Evolutionary conservation across 2,329 filamentous ascomycete species (phyloP), one percentile per base, ranked within the genome.

Genomic region (Ceratocystis papillata): DNA sequence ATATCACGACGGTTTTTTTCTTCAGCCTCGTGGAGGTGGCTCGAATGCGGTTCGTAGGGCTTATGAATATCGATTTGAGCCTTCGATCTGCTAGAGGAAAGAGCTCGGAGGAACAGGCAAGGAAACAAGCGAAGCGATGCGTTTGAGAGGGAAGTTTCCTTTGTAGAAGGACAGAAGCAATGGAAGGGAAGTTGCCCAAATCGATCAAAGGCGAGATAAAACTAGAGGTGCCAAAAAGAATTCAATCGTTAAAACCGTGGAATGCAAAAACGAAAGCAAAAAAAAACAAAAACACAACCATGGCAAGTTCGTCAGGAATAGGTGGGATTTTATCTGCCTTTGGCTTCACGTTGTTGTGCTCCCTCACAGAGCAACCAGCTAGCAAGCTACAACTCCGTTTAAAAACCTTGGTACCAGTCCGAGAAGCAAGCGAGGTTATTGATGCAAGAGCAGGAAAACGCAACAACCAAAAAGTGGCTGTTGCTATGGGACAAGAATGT

Each of bases 391-490:
- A n/a, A 33, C 61, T 63, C n/a, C 20, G 61, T 63, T 63, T 17
- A 25, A 48, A 25, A 7, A 1, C 33, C 20, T 25, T 25, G 25
- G 8, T 22, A 48, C 17, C 46, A 48, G 25, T 15, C 48, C 25
- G 17, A 20, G 30, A 59, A 15, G 33, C 46, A 30, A n/a, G 41
- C 37, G 28, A 33, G 50, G 41, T 15, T 41, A 3, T 25, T 50
- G 46, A 33, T 63, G 61, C 41, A 48, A 45, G 61, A 63, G n/a
- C 28, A 63, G 55, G 55, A 62, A 62, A 44, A 15, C 37, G 20
- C 17, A 57, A 46, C 63, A 25, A 64, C n/a, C 28, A 64, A 63
- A 64, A 63, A 17, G 61, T 64, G 63, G 63, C 63, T 64, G 63
- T 64, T 64, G 63, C 50, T 37, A 57, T 57, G 63, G 63, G n/a